Evolutionary conservation across 176 grass and related monocot genomes (phyloP), one percentile per base, ranked within the genome.

Genomic region (Carex pumila): DNA sequence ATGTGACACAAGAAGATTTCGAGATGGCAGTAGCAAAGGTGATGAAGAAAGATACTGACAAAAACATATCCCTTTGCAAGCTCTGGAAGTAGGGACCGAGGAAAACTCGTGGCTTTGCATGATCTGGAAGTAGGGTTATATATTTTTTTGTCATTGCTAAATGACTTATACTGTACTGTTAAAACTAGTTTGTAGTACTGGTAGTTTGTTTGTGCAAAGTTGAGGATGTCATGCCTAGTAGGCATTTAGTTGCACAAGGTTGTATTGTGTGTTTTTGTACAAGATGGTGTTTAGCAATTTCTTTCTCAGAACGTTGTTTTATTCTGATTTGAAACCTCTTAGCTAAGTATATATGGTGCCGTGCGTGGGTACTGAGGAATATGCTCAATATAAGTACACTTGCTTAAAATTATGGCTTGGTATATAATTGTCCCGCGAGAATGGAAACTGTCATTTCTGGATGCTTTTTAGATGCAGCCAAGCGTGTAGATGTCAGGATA

Each of bases 31-130:
- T 97, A 2, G 94, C 91, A 0, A 97, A 97, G 88, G 94, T 97
- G 52, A 97, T 97, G 94, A 97, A 97, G 91, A 97, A 97, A 85
- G 94, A 97, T 8, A 97, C 90, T 0, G 94, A 97, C 12, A 97
- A 97, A 89, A 97, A 97, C 83, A 97, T 97, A 91, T 97, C 94
- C 49, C 86, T 97, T 21, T 90, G 94, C 55, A 97, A 97, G 86
- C 74, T 97, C 63, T 94, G 91, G 91, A 97, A 97, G 91, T 97
- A 85, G 85, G 60, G 57, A 39, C 37, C 37, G 0, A 39, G 37
- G 5, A 39, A 39, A 39, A 39, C 37, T 39, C 37, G 0, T 39
- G 37, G 37, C 85, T 94, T 31, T 90, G 94, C 61, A 97, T 94
- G 86, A 68, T 97, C 69, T 94, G 91, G 91, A 97, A 97, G 91